These are phyloP conservation scores for Chimonanthus praecox DNA, from an alignment of 164 flowering plant species.

Conservation along the genomic window DNA sequence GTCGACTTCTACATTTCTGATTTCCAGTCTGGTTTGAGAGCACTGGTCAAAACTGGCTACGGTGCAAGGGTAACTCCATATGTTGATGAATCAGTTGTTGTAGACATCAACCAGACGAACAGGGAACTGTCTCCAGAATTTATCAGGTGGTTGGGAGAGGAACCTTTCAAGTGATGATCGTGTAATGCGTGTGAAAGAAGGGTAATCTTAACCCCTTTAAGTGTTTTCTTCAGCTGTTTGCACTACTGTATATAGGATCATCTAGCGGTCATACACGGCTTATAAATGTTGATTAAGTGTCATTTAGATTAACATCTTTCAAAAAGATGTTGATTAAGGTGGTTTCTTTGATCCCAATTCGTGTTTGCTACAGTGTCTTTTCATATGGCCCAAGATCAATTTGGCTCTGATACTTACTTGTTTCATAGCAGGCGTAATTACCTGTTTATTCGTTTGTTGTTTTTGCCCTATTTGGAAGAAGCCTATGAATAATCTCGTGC, in stretches of 20 bases:
- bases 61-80: slow-evolving; percentile 85
- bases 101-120: slow-evolving; percentile 68
- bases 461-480: too few species aligned
- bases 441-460: too few species aligned
- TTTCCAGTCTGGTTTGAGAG: slow-evolving; percentile 89
- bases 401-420: too few species aligned
- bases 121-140: slow-evolving; percentile 78
- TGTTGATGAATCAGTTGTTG: slow-evolving; percentile 82
- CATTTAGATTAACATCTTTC: too few species aligned
- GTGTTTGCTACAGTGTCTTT: too few species aligned
- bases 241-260: not conserved
- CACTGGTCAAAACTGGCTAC: slow-evolving; percentile 82
- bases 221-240: not conserved
- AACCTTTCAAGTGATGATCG: slow-evolving; percentile 95
- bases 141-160: slow-evolving; percentile 75
- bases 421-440: too few species aligned
- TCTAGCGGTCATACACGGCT: too few species aligned
- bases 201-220: slow-evolving; percentile 34
- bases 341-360: too few species aligned
- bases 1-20: slow-evolving; percentile 92
- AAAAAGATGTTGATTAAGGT: too few species aligned
- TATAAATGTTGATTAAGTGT: too few species aligned
- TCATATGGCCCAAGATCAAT: too few species aligned
- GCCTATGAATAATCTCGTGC: too few species aligned
- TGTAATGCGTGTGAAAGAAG: slow-evolving; percentile 88